Evolutionary conservation across 345 rosid genomes (phyloP), one percentile per base, ranked within the genome.

Genomic region (Erucastrum elatum): DNA sequence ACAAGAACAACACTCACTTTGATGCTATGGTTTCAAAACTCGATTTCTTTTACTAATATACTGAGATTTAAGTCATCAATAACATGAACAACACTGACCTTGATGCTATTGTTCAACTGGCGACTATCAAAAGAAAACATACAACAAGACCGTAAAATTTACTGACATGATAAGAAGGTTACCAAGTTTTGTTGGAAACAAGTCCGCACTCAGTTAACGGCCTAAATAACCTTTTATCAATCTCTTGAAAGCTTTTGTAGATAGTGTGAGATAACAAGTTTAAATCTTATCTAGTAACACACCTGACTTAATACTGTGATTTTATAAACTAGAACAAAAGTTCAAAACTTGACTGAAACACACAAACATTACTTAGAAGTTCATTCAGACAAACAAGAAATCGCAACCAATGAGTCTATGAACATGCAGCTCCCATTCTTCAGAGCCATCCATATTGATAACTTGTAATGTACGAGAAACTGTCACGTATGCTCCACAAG

Each of bases 31-130:
- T 21, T 21, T 21, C 21, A 21, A 21, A 21, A 21, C 21, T 21
- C 21, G 21, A 2, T 37, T 37, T 8, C 13, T 46, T 44, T 12
- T 12, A 46, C n/a, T 46, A 46, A 4, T 46, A 16, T 11, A 46
- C 11, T 46, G 53, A 46, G 16, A 3, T 46, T 12, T 46, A 46
- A 46, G 0, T 46, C 53, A 46, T 11, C 16, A 13, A 41, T 41
- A 31, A 93, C 84, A 74, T 89, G 87, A 76, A 86, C 74, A 67
- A 91, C 87, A 9, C 56, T 87, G 91, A 34, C 86, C 74, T 1
- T 91, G 90, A 68, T 77, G 85, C 55, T 86, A 83, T 87, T 75
- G 79, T 81, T 79, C 88, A 91, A 55, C 93, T 93, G 31, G 86
- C 76, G 21, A 21, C 21, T 21, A 21, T 21, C 21, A 21, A 21